Conservation (phyloP, 169 alveolate genomes). For the Sarcocystis neurona region DNA sequence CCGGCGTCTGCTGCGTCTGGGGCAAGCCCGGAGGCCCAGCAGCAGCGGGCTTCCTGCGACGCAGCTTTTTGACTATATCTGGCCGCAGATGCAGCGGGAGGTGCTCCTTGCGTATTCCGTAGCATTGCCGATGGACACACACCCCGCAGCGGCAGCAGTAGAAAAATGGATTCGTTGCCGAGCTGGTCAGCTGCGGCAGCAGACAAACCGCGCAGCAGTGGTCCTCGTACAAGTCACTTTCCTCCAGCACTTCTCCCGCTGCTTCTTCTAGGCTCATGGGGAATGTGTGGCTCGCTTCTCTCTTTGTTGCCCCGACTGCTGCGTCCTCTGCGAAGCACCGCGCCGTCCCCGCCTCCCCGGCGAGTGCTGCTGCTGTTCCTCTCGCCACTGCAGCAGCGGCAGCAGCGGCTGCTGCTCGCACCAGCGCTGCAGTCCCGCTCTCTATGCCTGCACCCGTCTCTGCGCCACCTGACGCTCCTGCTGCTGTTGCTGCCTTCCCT, state of each 20-base stretch:
- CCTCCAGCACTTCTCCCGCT: constrained; percentile 31
- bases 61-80: constrained; percentile 29
- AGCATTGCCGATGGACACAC: constrained; percentile 75
- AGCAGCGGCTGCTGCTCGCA: background rate
- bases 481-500: constrained; percentile 5
- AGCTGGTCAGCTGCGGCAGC: constrained; percentile 49
- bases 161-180: constrained; percentile 68
- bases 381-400: background rate
- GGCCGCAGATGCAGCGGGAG: constrained; percentile 58
- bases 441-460: too few species aligned
- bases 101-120: constrained; percentile 64
- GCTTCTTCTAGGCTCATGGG: background rate
- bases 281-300: background rate
- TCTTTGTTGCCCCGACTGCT: background rate
- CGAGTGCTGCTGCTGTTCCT: background rate
- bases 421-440: background rate
- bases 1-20: too few species aligned
- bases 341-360: background rate
- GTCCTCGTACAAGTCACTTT: constrained; percentile 51
- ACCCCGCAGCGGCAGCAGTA: constrained; percentile 74
- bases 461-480: constrained; percentile 36
- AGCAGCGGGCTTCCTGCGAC: too few species aligned
- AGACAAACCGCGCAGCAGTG: constrained; percentile 62
- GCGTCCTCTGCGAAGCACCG: background rate
- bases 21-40: too few species aligned